These are phyloP conservation scores for Exserohilum turcica DNA, from an alignment of 2,329 filamentous ascomycete species.

Conservation along the genomic window DNA sequence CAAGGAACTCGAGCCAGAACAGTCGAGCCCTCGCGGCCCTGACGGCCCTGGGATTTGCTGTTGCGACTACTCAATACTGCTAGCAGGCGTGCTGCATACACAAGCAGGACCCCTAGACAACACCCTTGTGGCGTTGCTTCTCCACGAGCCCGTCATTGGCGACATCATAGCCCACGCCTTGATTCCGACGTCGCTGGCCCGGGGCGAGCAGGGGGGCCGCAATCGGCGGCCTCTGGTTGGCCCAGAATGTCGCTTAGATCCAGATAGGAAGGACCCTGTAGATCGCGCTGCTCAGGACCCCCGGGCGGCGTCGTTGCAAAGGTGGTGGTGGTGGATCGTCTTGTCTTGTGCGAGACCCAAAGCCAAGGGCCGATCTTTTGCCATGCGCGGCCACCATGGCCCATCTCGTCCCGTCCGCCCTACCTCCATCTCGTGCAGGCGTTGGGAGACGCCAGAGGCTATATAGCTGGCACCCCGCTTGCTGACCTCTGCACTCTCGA, in stretches of 20 bases:
- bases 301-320: constrained; percentile 12
- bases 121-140: constrained; percentile 7
- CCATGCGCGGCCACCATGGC: constrained; percentile 24
- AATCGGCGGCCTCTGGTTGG: constrained; percentile 25
- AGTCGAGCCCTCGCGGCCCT: neutral
- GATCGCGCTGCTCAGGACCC: constrained; percentile 34
- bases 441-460: constrained; percentile 20
- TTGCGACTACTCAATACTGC: no score
- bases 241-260: neutral
- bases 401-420: constrained; percentile 8
- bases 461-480: constrained; percentile 35
- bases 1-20: no score
- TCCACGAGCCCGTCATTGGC: constrained; percentile 22
- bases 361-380: constrained; percentile 31
- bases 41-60: constrained; percentile 14
- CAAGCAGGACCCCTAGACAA: constrained; percentile 20
- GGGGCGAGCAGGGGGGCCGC: constrained; percentile 10
- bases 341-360: constrained; percentile 21
- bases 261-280: constrained; percentile 39
- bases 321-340: no score
- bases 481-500: neutral
- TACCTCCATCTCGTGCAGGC: constrained; percentile 6
- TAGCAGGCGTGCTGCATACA: no score
- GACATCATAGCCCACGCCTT: constrained; percentile 19
- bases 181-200: constrained; percentile 8